Evolutionary conservation across 108 stramenopile genomes (phyloP).

Genomic region (Skeletonema menzelii): DNA sequence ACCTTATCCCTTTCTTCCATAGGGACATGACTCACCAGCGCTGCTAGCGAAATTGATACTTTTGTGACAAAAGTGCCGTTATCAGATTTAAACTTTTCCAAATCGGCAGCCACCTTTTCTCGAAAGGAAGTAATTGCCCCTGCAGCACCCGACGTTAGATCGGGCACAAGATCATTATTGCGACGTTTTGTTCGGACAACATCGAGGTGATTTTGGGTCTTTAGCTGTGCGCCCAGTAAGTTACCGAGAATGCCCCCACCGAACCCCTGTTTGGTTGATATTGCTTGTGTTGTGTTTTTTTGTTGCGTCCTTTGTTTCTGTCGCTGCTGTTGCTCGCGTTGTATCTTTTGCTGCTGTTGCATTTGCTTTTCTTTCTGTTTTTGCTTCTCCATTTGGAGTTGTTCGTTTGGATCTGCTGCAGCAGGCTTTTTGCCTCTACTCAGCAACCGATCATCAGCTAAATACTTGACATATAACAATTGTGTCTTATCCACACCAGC

Average conservation of each 20-base stretch:
- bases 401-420: not conserved
- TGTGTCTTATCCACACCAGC: constrained; percentile 26
- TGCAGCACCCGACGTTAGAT: constrained; percentile 27
- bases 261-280: constrained; percentile 25
- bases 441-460: constrained; percentile 40
- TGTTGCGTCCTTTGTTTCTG: constrained; percentile 7
- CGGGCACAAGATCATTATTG: constrained; percentile 9
- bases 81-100: constrained; percentile 31
- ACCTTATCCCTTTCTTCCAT: constrained; percentile 56
- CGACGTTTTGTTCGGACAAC: constrained; percentile 33
- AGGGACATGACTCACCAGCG: constrained; percentile 20
- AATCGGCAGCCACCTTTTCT: constrained; percentile 18
- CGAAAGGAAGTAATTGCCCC: constrained; percentile 40
- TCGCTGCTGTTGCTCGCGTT: constrained; percentile 18
- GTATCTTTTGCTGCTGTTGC: constrained; percentile 22
- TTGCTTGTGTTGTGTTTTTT: not conserved
- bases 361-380: constrained; percentile 38
- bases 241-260: constrained; percentile 74
- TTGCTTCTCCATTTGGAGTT: constrained; percentile 22
- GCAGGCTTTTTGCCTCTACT: not conserved
- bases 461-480: constrained; percentile 47
- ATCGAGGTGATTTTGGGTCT: constrained; percentile 74
- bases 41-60: constrained; percentile 23
- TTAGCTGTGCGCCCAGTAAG: constrained; percentile 63
- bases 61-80: constrained; percentile 13